Percentiles rank a stretch among this genome's conserved stretches.
Conservation (phyloP, 352 stramenopile genomes). For the Thraustochytrium sp. region DNA sequence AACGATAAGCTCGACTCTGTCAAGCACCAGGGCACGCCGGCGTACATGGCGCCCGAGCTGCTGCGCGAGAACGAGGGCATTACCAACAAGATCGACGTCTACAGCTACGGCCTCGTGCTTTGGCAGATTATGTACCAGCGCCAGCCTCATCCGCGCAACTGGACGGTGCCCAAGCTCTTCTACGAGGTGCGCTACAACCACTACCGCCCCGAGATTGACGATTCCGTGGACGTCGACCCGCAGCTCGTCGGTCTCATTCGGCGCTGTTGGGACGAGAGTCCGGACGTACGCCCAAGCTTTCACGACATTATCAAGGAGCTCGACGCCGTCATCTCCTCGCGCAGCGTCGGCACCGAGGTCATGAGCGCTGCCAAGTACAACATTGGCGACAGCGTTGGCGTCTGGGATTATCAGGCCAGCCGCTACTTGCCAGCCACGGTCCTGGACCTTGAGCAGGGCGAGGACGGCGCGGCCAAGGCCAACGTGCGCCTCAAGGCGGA, state of each 20-base stretch:
- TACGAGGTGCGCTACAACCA: conserved; percentile 30
- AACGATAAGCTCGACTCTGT: conserved; percentile 18
- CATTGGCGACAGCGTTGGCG: background rate
- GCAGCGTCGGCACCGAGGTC: background rate
- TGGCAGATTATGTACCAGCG: conserved; percentile 67
- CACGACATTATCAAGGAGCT: conserved; percentile 12
- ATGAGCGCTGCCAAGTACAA: background rate
- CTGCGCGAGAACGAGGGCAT: conserved; percentile 62
- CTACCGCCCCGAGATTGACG: conserved; percentile 15
- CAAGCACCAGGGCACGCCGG: background rate
- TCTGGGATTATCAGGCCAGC: conserved; percentile 28
- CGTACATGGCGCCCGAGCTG: conserved; percentile 41
- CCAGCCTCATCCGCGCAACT: conserved; percentile 10
- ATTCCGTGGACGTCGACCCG: background rate
- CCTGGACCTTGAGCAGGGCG: background rate
- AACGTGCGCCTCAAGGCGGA: conserved; percentile 16
- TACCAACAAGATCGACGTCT: conserved; percentile 68
- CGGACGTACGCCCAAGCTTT: background rate
- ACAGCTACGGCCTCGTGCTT: conserved; percentile 81
- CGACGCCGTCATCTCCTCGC: background rate
- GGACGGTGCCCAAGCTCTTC: conserved; percentile 39
- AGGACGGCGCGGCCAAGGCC: background rate
- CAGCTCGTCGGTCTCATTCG: background rate
- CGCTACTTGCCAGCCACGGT: conserved; percentile 18
- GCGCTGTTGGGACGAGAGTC: conserved; percentile 36